Evolutionary conservation across 2,329 filamentous ascomycete species (phyloP).

Genomic region (Fusarium sp.): DNA sequence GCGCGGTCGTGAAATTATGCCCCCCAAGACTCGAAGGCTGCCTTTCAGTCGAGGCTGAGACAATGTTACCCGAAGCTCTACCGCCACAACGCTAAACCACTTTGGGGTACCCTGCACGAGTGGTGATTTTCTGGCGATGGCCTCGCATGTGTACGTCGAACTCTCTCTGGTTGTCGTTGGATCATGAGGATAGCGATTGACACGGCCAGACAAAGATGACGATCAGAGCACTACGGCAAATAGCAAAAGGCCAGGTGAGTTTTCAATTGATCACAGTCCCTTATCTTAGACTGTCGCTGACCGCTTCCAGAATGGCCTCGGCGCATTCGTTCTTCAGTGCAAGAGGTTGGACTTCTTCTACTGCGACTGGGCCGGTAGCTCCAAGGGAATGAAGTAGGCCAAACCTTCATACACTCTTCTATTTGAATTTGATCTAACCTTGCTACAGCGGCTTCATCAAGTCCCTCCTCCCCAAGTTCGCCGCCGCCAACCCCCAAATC

Average conservation of each 20-base stretch:
- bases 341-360: conserved; percentile 96
- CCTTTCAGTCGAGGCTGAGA: conserved; percentile 20
- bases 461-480: conserved; percentile 80
- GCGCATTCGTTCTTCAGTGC: conserved; percentile 97
- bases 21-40: conserved; percentile 19
- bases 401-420: too few species aligned
- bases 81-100: conserved; percentile 41
- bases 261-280: not conserved
- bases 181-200: conserved; percentile 44
- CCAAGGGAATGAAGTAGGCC: conserved; percentile 89
- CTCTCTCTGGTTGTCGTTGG: conserved; percentile 36
- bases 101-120: conserved; percentile 27
- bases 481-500: conserved; percentile 83
- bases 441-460: conserved; percentile 80
- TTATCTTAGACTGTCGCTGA: conserved; percentile 23
- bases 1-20: conserved; percentile 44
- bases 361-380: conserved; percentile 96
- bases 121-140: conserved; percentile 43
- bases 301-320: conserved; percentile 84
- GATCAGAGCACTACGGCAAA: conserved; percentile 63
- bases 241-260: conserved; percentile 66
- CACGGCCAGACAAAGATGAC: conserved; percentile 61
- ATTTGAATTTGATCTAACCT: conserved; percentile 40
- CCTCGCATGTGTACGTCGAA: conserved; percentile 29
- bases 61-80: conserved; percentile 34